Percentiles rank a stretch among this genome's conserved stretches.
Conservation (phyloP, 805 yeast species). For the Candida khao-thaluensis region DNA sequence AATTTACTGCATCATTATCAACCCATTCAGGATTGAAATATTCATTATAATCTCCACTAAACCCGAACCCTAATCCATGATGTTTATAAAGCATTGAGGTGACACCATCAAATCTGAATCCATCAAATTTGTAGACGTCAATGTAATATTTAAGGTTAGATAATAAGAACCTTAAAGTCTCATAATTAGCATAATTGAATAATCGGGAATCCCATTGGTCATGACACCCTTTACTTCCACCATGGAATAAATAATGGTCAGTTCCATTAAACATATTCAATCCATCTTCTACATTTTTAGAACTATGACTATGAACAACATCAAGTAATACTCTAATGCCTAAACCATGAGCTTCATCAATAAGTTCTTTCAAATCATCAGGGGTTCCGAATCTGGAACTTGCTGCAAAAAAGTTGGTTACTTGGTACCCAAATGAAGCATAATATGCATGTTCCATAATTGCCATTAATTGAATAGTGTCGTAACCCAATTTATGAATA, state of each 20-base stretch:
- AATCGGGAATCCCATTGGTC: conserved; percentile 95
- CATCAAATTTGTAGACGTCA: conserved; percentile 85
- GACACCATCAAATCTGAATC: conserved; percentile 96
- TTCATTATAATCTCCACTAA: conserved; percentile 90
- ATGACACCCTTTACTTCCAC: conserved; percentile 86
- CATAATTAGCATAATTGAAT: conserved; percentile 89
- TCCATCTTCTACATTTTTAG: conserved; percentile 93
- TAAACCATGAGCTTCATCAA: conserved; percentile 87
- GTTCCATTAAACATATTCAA: conserved; percentile 92
- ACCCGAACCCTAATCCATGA: conserved; percentile 89
- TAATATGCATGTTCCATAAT: conserved; percentile 98
- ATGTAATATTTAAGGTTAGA: conserved; percentile 81
- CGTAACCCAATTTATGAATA: conserved; percentile 81
- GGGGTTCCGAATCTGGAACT: conserved; percentile 94
- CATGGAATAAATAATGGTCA: conserved; percentile 91
- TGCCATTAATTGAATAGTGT: conserved; percentile 95
- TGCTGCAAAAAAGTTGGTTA: conserved; percentile 86
- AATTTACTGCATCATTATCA: conserved; percentile 83
- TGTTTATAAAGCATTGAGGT: conserved; percentile 89
- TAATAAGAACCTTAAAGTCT: conserved; percentile 81
- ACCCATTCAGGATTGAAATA: conserved; percentile 77
- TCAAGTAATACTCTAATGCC: conserved; percentile 87
- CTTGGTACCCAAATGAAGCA: conserved; percentile 97
- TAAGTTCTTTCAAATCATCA: conserved; percentile 85
- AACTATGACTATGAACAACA: conserved; percentile 94